These are phyloP conservation scores for Dothideomycetes sp. DNA, from an alignment of 2,329 filamentous ascomycete species.

Conservation along the genomic window DNA sequence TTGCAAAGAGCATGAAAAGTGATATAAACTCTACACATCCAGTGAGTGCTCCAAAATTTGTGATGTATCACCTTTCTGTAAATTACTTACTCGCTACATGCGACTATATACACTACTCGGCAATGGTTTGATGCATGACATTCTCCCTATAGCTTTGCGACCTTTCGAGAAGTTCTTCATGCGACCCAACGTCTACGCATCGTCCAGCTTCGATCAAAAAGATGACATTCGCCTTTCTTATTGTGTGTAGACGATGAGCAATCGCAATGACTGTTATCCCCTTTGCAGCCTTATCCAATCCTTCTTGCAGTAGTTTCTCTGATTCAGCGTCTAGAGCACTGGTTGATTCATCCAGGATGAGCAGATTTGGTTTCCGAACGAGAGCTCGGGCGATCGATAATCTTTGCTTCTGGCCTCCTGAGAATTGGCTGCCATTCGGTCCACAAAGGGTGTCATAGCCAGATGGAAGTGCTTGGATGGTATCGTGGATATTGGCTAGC, in stretches of 20 bases:
- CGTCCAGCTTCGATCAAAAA: constrained; percentile 37
- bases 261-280: constrained; percentile 32
- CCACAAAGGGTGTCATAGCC: constrained; percentile 51
- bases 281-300: constrained; percentile 23
- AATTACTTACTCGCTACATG: too few species aligned
- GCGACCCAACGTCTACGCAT: constrained; percentile 37
- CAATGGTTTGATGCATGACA: constrained; percentile 15
- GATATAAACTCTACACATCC: too few species aligned
- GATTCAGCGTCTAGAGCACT: constrained; percentile 32
- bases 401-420: constrained; percentile 32
- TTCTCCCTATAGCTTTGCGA: constrained; percentile 13
- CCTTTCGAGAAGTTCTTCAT: constrained; percentile 36
- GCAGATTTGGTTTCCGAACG: constrained; percentile 28
- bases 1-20: too few species aligned
- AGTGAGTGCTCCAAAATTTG: too few species aligned
- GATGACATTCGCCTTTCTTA: constrained; percentile 31
- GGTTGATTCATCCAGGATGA: constrained; percentile 32
- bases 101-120: too few species aligned
- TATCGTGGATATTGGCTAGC: constrained; percentile 60
- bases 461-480: constrained; percentile 49
- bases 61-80: too few species aligned
- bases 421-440: constrained; percentile 28
- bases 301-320: constrained; percentile 28
- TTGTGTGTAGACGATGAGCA: constrained; percentile 31
- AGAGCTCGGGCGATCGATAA: constrained; percentile 32